Evolutionary conservation across 192 early-diverging fungal species (phyloP).

Genomic region (Backusella mclennaniae): DNA sequence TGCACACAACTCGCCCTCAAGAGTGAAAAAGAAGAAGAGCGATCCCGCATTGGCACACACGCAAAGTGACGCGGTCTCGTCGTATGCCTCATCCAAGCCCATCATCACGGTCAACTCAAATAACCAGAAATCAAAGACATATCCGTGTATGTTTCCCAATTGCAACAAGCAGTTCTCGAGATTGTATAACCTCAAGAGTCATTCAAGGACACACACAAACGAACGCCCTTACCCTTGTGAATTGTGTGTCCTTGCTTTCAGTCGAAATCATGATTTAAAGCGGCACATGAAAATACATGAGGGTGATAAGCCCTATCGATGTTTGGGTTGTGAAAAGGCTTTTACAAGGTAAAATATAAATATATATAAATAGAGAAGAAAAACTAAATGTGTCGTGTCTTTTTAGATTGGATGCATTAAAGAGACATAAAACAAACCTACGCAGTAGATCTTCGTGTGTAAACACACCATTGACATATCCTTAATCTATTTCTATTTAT

Average conservation of each 20-base stretch:
- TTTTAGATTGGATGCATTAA: slow-evolving; percentile 57
- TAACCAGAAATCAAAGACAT: slow-evolving; percentile 32
- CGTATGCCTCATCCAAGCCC: slow-evolving; percentile 34
- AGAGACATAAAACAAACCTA: slow-evolving; percentile 48
- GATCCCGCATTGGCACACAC: slow-evolving; percentile 28
- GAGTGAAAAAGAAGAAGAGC: slow-evolving; percentile 18
- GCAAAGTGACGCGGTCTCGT: slow-evolving; percentile 27
- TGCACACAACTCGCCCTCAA: background rate
- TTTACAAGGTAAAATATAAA: slow-evolving; percentile 57
- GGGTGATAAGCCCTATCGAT: slow-evolving; percentile 75
- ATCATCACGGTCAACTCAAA: slow-evolving; percentile 26
- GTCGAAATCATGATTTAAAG: slow-evolving; percentile 74
- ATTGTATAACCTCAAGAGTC: slow-evolving; percentile 85
- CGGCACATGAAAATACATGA: slow-evolving; percentile 76
- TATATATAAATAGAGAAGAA: background rate
- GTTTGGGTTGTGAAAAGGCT: slow-evolving; percentile 69
- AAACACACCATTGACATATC: background rate
- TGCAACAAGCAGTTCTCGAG: slow-evolving; percentile 86
- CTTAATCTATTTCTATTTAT: background rate
- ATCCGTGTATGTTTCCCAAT: slow-evolving; percentile 65
- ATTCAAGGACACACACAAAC: slow-evolving; percentile 77
- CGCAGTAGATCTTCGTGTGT: slow-evolving; percentile 12
- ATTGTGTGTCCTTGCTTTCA: slow-evolving; percentile 46
- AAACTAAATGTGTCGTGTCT: background rate
- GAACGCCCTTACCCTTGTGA: slow-evolving; percentile 68